A percentile compares a stretch with the other conserved stretches of the same genome.
Conservation (phyloP, 2,329 filamentous ascomycete species). For the Cercospora nicotianae region DNA sequence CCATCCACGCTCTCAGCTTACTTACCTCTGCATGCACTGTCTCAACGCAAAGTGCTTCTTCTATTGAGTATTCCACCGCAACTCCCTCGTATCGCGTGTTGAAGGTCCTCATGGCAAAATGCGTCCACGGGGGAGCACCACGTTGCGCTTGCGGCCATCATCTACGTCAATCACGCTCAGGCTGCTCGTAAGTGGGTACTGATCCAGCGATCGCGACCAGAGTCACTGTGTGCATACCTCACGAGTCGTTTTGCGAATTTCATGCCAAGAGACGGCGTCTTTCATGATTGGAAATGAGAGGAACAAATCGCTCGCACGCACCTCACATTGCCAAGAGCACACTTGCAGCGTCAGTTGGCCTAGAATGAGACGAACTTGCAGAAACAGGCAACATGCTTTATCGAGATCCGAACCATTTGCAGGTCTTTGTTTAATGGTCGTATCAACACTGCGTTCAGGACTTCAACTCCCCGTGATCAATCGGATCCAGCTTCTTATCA, state of each 20-base stretch:
- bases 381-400: no score
- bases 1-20: neutral
- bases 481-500: neutral
- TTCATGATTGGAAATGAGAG: neutral
- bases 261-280: neutral
- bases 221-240: neutral
- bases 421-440: neutral
- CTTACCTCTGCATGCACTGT: no score
- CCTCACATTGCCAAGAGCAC: neutral
- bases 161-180: neutral
- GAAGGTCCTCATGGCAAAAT: neutral
- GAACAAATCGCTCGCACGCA: neutral
- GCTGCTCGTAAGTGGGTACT: neutral
- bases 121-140: neutral
- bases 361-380: neutral
- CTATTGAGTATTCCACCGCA: no score
- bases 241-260: neutral
- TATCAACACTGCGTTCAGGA: neutral
- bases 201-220: neutral
- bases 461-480: neutral
- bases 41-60: no score
- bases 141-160: neutral
- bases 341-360: neutral
- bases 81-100: neutral
- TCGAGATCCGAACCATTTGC: neutral